These are phyloP conservation scores for Aureobasidium sp. DNA, from an alignment of 2,329 filamentous ascomycete genomes.

Conservation along the genomic window DNA sequence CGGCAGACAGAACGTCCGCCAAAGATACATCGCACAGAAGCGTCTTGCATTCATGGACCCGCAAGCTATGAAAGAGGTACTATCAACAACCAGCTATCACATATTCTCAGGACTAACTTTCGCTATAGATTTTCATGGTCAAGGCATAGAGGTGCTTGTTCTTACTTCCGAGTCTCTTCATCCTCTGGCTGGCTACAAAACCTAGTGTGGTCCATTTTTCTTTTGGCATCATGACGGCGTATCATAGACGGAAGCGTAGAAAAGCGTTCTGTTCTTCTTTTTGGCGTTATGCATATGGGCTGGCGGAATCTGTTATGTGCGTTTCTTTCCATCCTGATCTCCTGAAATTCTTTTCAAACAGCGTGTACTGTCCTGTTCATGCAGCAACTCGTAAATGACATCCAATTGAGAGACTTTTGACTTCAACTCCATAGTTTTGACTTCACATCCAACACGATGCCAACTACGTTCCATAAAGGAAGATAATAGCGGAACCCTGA, in stretches of 20 bases:
- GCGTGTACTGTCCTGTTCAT: neutral
- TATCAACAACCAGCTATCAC: neutral
- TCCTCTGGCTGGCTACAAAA: neutral
- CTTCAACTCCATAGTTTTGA: too few species aligned
- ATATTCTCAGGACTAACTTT: slow-evolving; percentile 20
- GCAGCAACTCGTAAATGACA: neutral
- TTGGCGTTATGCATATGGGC: neutral
- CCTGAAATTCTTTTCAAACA: neutral
- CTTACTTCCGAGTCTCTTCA: neutral
- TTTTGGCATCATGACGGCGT: too few species aligned
- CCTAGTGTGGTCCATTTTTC: neutral
- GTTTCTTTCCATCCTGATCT: neutral
- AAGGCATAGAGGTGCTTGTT: slow-evolving; percentile 34
- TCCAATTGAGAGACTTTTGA: too few species aligned
- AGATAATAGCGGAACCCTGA: too few species aligned
- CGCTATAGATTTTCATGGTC: slow-evolving; percentile 59
- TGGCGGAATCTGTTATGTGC: neutral
- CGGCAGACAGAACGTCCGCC: slow-evolving; percentile 63
- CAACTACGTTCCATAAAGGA: too few species aligned
- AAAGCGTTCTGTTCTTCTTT: slow-evolving; percentile 2
- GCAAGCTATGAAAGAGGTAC: slow-evolving; percentile 77
- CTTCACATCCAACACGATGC: too few species aligned
- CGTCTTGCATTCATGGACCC: slow-evolving; percentile 73
- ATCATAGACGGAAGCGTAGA: slow-evolving; percentile 1
- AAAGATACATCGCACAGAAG: slow-evolving; percentile 84